These are phyloP conservation scores for Didymella keratinophila DNA, from an alignment of 2,329 filamentous ascomycete genomes.

Conservation along the genomic window DNA sequence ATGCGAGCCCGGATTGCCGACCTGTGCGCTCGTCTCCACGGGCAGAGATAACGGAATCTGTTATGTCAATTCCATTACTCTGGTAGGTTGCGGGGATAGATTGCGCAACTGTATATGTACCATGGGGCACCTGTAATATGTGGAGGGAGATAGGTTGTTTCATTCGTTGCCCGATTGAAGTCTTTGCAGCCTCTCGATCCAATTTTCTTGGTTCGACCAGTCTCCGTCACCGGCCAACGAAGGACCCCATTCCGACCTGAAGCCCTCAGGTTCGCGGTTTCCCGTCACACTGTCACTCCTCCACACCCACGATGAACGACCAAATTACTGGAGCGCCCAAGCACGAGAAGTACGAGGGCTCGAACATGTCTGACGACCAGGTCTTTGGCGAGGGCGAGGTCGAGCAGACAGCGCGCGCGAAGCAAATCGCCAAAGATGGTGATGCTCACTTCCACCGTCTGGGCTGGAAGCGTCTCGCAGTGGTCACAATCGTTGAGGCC, in stretches of 20 bases:
- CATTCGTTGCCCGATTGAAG: background rate
- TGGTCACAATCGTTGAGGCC: constrained; percentile 26
- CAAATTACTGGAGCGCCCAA: constrained; percentile 14
- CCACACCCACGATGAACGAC: constrained; percentile 8
- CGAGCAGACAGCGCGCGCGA: constrained; percentile 17
- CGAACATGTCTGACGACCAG: constrained; percentile 18
- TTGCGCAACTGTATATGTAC: constrained; percentile 20
- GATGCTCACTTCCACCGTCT: constrained; percentile 25
- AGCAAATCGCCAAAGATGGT: constrained; percentile 25
- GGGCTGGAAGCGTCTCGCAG: constrained; percentile 27
- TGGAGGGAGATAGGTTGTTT: constrained; percentile 10
- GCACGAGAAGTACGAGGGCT: constrained; percentile 18
- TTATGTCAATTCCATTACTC: constrained; percentile 25
- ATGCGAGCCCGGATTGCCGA: constrained; percentile 9
- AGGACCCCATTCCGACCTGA: background rate
- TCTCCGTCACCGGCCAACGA: constrained; percentile 5
- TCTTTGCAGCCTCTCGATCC: background rate
- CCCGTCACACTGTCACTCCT: background rate
- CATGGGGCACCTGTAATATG: constrained; percentile 19
- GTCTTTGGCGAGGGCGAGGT: constrained; percentile 22
- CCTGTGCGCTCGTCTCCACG: constrained; percentile 20
- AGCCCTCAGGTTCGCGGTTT: background rate
- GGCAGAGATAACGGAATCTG: constrained; percentile 20
- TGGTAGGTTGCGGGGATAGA: constrained; percentile 17
- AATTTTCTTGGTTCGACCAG: constrained; percentile 2